Base-by-base conservation (phyloP, 1,284 basidiomycete genomes). In the Inonotus hispidus region DNA sequence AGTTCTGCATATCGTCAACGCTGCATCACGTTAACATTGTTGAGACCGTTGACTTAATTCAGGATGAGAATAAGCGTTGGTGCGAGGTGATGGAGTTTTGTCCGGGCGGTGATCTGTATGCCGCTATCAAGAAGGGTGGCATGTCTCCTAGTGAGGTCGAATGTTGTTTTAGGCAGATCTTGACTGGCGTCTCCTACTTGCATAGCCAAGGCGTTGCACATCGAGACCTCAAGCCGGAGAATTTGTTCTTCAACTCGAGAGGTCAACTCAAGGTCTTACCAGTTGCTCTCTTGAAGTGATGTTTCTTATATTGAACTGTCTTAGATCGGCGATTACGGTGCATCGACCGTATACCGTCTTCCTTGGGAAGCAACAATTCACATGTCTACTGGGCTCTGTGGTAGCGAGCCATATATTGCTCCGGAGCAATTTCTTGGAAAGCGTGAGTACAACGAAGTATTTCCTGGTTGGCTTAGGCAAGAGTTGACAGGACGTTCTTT, bases 31-130 rank as follows among this genome's bases (percentile, higher is more conserved):
- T 87, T 72, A 99, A 99, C 74, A 84, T 99, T 69, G 95, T 99
- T 70, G 96, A 99, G 79, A 99, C 96, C 1, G 97, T 99, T 63
- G 96, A 99, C 75, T 85, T 99, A 66, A 92, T 99, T 27, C 96
- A 99, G 71, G 96, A 99, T 75, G 96, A 99, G 75, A 87, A 81
- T 66, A 88, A 92, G 65, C 90, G 95, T 71, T 99, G 96, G 96
- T 99, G 96, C 72, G 96, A 99, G 75, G 96, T 99, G 63, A 98
- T 99, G 97, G 97, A 99, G 76, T 98, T 95, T 72, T 98, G 96
- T 73, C 93, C 93, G 1, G 96, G 96, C 57, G 95, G 95, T 4
- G 95, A 98, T 75, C 80, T 98, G 38, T 98, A 98, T 71, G 95
- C 94, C 25, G 95, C 95, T 39, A 98, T 98, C 79, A 98, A 98